Evolutionary conservation across 345 rosid species (phyloP), one percentile per base, ranked within the genome.

Genomic region (Salix arbutifolia): DNA sequence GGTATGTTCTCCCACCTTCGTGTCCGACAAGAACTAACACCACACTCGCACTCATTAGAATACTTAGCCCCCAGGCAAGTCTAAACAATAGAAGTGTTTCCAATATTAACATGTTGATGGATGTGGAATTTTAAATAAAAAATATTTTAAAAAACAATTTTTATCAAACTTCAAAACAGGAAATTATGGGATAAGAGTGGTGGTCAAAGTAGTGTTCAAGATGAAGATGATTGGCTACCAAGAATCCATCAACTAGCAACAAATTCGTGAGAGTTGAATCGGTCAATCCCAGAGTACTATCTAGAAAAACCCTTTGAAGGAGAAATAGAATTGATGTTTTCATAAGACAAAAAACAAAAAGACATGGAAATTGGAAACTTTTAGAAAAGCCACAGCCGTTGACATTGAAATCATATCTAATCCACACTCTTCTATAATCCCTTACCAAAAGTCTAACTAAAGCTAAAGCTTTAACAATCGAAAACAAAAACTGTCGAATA

Each of bases 371-470:
- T 28, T 1, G 30, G 30, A 33, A 33, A 1, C 37, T 33, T 33
- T 33, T 33, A 33, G 4, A 33, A 33, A 70, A 73, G 74, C 69
- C 52, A 60, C 30, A 21, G 48, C 58, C 82, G 79, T 79, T 83
- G 88, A 86, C 86, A 40, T 79, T 78, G 0, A 6, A 37, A 44
- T n/a, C n/a, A n/a, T n/a, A n/a, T 50, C 78, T 58, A 76, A 83
- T 67, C 72, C 81, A 74, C 80, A 28, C n/a, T n/a, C 6, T 3
- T 16, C 6, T 26, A 21, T 69, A 9, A 44, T 21, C 33, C 66
- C 9, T 1, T 53, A 8, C n/a, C 6, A 12, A 3, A 77, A 77
- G 64, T 17, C 60, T 19, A 70, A 19, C 10, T 38, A 14, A 69
- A 50, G 37, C 11, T 50, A 71, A 8, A 2, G 31, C 58, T 19